These are phyloP conservation scores for Primulina tabacum DNA, from an alignment of 257 asterid species.

Conservation along the genomic window DNA sequence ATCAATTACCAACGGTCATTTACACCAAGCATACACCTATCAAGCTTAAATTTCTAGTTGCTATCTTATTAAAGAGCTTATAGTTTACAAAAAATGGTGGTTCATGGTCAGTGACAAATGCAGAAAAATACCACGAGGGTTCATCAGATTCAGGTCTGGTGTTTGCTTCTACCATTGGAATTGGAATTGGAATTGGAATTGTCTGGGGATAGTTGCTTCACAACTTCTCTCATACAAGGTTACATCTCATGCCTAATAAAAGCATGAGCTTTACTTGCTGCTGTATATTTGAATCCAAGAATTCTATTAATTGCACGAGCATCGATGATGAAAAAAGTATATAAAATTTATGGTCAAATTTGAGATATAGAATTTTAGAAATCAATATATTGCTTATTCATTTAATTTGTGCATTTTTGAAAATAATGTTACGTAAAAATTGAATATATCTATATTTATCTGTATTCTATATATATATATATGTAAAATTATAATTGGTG, in stretches of 20 bases:
- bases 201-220: conserved; percentile 44
- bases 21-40: not conserved
- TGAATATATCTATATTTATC: too few species aligned
- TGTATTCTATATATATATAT: too few species aligned
- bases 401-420: too few species aligned
- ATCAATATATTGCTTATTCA: too few species aligned
- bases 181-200: conserved; percentile 13
- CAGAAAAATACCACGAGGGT: not conserved
- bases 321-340: too few species aligned
- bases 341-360: too few species aligned
- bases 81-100: too few species aligned
- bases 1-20: not conserved
- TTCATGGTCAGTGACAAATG: not conserved
- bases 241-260: conserved; percentile 61
- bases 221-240: conserved; percentile 78
- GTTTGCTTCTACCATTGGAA: conserved; percentile 38
- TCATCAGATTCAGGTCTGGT: conserved; percentile 7
- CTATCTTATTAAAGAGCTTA: too few species aligned
- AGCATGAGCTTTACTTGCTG: conserved; percentile 50
- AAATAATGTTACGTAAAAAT: too few species aligned
- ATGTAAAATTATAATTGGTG: too few species aligned
- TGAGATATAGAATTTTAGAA: too few species aligned
- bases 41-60: not conserved
- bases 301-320: conserved; percentile 20
- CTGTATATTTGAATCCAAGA: conserved; percentile 47